Evolutionary conservation across 192 early-diverging fungal genomes (phyloP), one percentile per base, ranked within the genome.

Genomic region (Paraglomus brasilianum): DNA sequence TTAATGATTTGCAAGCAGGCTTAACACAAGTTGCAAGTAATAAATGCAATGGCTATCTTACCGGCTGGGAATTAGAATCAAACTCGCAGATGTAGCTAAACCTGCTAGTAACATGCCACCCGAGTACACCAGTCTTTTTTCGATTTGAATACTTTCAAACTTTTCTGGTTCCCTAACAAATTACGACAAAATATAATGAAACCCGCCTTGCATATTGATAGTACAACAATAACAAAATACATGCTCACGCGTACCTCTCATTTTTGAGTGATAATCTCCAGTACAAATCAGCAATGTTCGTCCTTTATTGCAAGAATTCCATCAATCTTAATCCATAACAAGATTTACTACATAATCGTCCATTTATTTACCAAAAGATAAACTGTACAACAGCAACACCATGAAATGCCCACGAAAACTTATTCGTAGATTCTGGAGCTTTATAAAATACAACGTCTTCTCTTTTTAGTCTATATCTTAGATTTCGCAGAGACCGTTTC

Each of bases 61-160:
- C 62, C 62, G 44, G 43, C n/a, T 46, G 24, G 62, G 62, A 30
- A 64, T 64, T 21, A 41, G 1, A 21, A 64, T 36, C 62, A 64
- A 47, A 24, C 21, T 11, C 9, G 19, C 44, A 46, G 40, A n/a
- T 47, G 48, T 46, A 30, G 21, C 44, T 9, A 64, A 11, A 30
- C 36, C 62, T 24, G 21, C 44, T 11, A 47, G 11, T 41, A 46
- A 21, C 39, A 44, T 44, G 5, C 40, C 39, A 30, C 40, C 62
- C 6, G 48, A 19, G 13, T 21, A 41, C n/a, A 64, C 8, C 22
- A 22, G 21, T 43, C 40, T 41, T 46, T 64, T 64, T 14, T 40
- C n/a, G n/a, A n/a, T n/a, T n/a, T n/a, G n/a, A n/a, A n/a, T n/a
- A n/a, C n/a, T n/a, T n/a, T 30, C 30, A 30, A 30, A 30, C 30